Evolutionary conservation across 352 stramenopile genomes (phyloP).

Genomic region (Globisporangium takayamanum): DNA sequence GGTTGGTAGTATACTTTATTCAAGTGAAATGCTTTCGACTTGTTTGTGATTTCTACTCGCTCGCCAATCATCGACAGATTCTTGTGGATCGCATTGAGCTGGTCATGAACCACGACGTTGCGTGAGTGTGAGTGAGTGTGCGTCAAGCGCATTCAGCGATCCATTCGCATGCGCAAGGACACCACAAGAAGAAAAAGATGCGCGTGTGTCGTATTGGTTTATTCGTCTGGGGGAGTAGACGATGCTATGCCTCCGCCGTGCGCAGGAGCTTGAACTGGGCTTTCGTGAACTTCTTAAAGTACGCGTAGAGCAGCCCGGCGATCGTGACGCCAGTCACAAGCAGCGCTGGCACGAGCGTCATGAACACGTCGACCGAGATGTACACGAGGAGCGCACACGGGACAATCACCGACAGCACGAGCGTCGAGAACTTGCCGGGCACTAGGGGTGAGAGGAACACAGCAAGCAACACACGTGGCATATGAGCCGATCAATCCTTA

Average conservation of each 20-base stretch:
- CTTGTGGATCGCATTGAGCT: too few relatives aligned
- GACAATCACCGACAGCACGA: slow-evolving; percentile 26
- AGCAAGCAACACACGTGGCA: too few relatives aligned
- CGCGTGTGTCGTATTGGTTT: background rate
- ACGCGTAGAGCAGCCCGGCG: slow-evolving; percentile 29
- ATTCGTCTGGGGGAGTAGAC: background rate
- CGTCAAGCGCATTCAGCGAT: too few relatives aligned
- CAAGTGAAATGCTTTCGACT: too few relatives aligned
- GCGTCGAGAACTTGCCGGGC: slow-evolving; percentile 22
- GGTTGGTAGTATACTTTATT: too few relatives aligned
- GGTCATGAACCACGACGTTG: too few relatives aligned
- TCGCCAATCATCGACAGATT: too few relatives aligned
- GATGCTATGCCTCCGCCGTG: slow-evolving; percentile 14
- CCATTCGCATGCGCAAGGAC: background rate
- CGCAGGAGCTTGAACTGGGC: slow-evolving; percentile 27
- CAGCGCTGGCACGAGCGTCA: slow-evolving; percentile 29
- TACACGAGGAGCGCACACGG: slow-evolving; percentile 33
- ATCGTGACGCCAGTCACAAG: slow-evolving; percentile 32
- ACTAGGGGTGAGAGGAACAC: slow-evolving; percentile 12
- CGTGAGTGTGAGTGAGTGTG: too few relatives aligned
- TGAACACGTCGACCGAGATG: slow-evolving; percentile 42
- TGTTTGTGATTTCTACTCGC: too few relatives aligned
- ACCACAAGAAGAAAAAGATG: background rate
- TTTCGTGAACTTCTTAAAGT: slow-evolving; percentile 36
- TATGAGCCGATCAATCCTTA: too few relatives aligned